Evolutionary conservation across 2,329 filamentous ascomycete genomes (phyloP).

Genomic region (Talaromyces marneffei): DNA sequence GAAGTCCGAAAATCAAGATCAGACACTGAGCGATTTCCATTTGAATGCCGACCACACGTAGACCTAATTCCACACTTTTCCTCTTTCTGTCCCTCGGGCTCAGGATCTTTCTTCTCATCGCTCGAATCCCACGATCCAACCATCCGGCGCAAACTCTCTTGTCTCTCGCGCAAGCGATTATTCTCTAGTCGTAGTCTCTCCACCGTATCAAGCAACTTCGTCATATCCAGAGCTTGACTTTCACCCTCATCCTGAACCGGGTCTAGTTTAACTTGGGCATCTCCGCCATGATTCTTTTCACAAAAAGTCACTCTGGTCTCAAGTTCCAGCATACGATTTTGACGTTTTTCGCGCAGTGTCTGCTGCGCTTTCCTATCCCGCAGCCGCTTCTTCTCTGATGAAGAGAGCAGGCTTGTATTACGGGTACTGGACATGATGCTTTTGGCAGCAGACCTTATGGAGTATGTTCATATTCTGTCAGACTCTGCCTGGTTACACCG

Average conservation of each 20-base stretch:
- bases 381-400: slow-evolving; percentile 20
- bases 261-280: neutral
- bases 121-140: slow-evolving; percentile 20
- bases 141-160: slow-evolving; percentile 17
- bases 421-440: neutral
- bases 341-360: slow-evolving; percentile 23
- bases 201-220: slow-evolving; percentile 20
- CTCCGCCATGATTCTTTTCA: slow-evolving; percentile 21
- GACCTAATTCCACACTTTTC: neutral
- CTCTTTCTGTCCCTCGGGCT: neutral
- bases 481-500: neutral
- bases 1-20: neutral
- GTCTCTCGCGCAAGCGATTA: slow-evolving; percentile 18
- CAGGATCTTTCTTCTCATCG: neutral
- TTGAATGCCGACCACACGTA: neutral
- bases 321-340: slow-evolving; percentile 17
- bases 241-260: neutral
- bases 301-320: slow-evolving; percentile 23
- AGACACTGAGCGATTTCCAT: neutral
- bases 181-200: slow-evolving; percentile 21
- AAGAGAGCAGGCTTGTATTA: slow-evolving; percentile 1
- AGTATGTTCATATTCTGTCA: neutral
- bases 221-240: slow-evolving; percentile 1
- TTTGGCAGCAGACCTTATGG: neutral
- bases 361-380: slow-evolving; percentile 26